Evolutionary conservation across 805 yeast genomes (phyloP), one percentile per base, ranked within the genome.

Genomic region (Saturnispora dispora): DNA sequence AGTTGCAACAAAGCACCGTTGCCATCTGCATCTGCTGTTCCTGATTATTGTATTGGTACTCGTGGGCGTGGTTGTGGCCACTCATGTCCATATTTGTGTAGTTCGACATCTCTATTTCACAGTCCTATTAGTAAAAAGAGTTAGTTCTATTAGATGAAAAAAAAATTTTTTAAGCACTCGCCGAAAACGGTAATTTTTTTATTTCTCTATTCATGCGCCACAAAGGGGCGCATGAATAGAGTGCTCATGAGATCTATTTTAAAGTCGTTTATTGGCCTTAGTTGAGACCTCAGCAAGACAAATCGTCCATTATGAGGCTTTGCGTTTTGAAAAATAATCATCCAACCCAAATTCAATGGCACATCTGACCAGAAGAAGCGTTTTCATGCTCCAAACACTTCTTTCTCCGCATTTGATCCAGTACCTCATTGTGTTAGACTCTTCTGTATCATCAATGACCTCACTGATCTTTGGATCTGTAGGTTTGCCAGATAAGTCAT

Each of bases 1-100:
- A 93, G 83, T 88, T 88, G 71, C 96, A 89, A 75, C 99, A 93
- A 53, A 93, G 79, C 54, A 93, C 93, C 1, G 98, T 93, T 33
- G 97, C 95, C 44, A 49, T 44, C 42, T 51, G 55, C 20, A 40
- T 47, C 13, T 50, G 57, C 17, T 59, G 62, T 35, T 55, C 54
- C 15, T 59, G 61, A 13, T 55, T 58, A 17, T 58, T 61, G 17
- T 40, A 40, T 18, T 46, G 35, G 18, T 59, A 60, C 40, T 55
- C 55, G 13, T 59, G 60, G 10, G 54, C 57, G 18, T 58, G 61
- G 25, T 40, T 35, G 13, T 46, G 48, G 8, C 46, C 52, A 39
- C 70, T 72, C 23, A 63, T 63, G 23, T 62, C 58, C 37, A 76
- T 63, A 52, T 71, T 75, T 11, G 78, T 71, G 57, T 76, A 76